Conservation (phyloP, 176 grass and related monocot species). For the Microstegium vimineum region DNA sequence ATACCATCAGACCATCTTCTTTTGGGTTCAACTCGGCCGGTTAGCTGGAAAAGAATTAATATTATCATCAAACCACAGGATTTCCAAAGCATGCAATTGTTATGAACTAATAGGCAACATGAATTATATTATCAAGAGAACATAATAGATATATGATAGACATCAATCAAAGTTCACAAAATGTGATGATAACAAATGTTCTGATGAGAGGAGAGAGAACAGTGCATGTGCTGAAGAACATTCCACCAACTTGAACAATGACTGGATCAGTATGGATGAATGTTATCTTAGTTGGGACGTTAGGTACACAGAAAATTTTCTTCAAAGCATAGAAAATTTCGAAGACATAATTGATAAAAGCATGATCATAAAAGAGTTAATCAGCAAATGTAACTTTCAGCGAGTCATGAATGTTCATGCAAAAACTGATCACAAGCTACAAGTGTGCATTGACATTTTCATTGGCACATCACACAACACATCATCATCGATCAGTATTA, state of each 20-base stretch:
- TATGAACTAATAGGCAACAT: neutral
- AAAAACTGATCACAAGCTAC: neutral
- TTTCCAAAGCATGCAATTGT: slow-evolving; percentile 11
- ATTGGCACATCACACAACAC: neutral
- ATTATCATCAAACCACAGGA: slow-evolving; percentile 19
- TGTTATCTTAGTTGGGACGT: neutral
- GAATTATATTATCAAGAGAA: slow-evolving; percentile 2
- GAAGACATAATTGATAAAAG: neutral
- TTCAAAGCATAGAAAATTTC: neutral
- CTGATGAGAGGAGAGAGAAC: neutral
- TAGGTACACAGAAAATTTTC: neutral
- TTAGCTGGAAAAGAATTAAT: slow-evolving; percentile 60
- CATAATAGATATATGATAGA: slow-evolving; percentile 1
- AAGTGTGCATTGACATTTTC: neutral
- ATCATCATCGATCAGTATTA: neutral
- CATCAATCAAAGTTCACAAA: neutral
- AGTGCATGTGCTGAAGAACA: neutral
- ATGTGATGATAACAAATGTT: neutral
- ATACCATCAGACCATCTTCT: slow-evolving; percentile 99
- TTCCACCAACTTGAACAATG: neutral
- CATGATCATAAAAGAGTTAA: neutral
- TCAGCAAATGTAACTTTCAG: neutral
- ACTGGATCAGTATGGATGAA: neutral
- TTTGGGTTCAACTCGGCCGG: slow-evolving; percentile 87
- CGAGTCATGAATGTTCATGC: neutral